Evolutionary conservation across 306 rosid species (phyloP).

Genomic region (Bauhinia variegata): DNA sequence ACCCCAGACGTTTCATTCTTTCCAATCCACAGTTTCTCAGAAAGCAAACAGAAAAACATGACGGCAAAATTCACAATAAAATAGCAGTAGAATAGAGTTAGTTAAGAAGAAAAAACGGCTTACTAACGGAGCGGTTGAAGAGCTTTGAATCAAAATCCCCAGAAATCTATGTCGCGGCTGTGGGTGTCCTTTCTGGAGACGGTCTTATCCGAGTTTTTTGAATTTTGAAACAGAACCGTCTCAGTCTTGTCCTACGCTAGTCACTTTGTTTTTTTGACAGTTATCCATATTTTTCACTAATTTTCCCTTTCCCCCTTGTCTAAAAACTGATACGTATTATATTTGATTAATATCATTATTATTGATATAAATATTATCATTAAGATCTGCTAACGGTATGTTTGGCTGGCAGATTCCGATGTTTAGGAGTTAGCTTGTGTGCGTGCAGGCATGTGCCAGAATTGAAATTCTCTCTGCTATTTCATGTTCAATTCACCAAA

Average conservation of each 20-base stretch:
- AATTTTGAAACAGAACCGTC: conserved; percentile 21
- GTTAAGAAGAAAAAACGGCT: conserved; percentile 23
- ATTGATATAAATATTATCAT: too few species aligned
- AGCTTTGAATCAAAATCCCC: background rate
- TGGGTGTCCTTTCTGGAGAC: conserved; percentile 5
- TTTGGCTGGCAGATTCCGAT: too few species aligned
- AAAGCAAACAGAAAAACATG: conserved; percentile 25
- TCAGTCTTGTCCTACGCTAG: background rate
- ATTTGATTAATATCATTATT: too few species aligned
- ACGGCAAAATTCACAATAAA: background rate
- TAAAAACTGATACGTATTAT: too few species aligned
- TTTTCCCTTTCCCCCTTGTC: too few species aligned
- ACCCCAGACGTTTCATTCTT: background rate
- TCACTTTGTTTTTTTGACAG: background rate
- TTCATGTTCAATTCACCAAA: too few species aligned
- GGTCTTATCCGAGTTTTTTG: conserved; percentile 27
- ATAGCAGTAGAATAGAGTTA: background rate
- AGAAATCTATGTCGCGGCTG: conserved; percentile 39
- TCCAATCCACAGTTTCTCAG: conserved; percentile 30
- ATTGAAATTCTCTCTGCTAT: too few species aligned
- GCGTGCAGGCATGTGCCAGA: too few species aligned
- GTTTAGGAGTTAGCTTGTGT: too few species aligned
- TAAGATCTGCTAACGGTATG: too few species aligned
- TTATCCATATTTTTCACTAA: too few species aligned
- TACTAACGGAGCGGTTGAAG: conserved; percentile 34